Percentiles rank a stretch among this genome's conserved stretches.
These are phyloP conservation scores for Botrytis elliptica DNA, from an alignment of 2,329 filamentous ascomycete species.

Conservation along the genomic window DNA sequence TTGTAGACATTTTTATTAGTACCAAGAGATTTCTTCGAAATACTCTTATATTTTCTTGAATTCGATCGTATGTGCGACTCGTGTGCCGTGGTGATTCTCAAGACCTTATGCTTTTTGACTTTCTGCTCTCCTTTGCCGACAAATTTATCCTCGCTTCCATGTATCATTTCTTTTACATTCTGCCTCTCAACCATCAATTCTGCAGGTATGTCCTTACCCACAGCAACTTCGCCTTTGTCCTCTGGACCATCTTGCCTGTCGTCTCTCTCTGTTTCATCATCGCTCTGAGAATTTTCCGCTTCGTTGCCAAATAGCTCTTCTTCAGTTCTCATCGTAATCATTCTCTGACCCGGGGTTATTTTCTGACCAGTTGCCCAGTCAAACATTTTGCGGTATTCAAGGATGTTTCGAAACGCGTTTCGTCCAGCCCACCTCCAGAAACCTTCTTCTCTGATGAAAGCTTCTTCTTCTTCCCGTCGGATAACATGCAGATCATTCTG, in stretches of 20 bases:
- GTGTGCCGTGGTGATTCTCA: slow-evolving; percentile 5
- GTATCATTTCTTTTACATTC: not conserved
- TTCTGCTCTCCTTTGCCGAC: not conserved
- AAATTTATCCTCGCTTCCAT: not conserved
- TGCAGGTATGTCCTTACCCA: no score
- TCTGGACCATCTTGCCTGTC: not conserved
- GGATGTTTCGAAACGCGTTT: slow-evolving; percentile 29
- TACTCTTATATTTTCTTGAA: not conserved
- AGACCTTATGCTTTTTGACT: not conserved
- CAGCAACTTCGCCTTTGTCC: not conserved
- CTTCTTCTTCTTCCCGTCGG: slow-evolving; percentile 32
- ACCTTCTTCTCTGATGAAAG: slow-evolving; percentile 32
- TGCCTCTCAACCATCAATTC: not conserved
- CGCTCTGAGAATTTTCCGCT: not conserved
- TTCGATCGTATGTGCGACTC: not conserved
- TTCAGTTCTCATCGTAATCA: not conserved
- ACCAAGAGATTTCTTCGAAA: not conserved
- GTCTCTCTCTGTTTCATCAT: not conserved
- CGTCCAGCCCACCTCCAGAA: slow-evolving; percentile 39
- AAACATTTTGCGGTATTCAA: slow-evolving; percentile 27
- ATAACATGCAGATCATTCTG: slow-evolving; percentile 36
- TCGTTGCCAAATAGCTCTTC: slow-evolving; percentile 12
- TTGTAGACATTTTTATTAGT: not conserved
- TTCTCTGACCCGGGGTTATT: slow-evolving; percentile 32
- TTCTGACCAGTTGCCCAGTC: slow-evolving; percentile 39